Conservation (phyloP, 371 early-diverging fungal genomes). For the Mortierella sp. region DNA sequence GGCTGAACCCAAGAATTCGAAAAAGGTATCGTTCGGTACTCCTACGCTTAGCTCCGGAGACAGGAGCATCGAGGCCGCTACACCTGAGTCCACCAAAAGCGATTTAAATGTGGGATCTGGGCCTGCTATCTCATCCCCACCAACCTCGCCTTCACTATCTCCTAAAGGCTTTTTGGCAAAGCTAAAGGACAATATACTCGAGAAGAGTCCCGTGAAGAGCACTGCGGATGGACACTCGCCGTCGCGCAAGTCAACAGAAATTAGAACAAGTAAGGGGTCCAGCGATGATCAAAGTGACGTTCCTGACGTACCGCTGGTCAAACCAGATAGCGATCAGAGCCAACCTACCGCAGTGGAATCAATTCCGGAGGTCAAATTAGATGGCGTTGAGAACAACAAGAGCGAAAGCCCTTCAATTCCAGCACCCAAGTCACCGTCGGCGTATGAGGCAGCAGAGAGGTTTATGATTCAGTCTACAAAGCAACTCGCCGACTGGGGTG, state of each 20-base stretch:
- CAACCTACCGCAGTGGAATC: neutral
- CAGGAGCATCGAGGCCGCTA: constrained; percentile 1
- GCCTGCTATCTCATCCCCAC: neutral
- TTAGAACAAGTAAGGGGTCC: neutral
- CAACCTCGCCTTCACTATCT: constrained; percentile 16
- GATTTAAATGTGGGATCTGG: neutral
- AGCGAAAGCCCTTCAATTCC: neutral
- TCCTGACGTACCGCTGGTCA: neutral
- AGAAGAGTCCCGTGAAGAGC: constrained; percentile 10
- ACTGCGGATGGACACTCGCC: neutral
- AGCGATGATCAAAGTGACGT: neutral
- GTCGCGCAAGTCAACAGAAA: neutral
- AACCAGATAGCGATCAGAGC: neutral
- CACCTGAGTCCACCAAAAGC: neutral
- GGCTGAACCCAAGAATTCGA: constrained; percentile 2
- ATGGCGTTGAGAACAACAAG: neutral
- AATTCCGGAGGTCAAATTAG: neutral
- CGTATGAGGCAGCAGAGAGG: constrained; percentile 30
- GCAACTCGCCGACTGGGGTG: constrained; percentile 25
- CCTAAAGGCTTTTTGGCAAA: constrained; percentile 43
- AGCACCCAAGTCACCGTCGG: constrained; percentile 21
- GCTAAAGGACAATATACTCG: constrained; percentile 27
- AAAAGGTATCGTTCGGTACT: constrained; percentile 34
- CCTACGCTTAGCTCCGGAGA: constrained; percentile 2
- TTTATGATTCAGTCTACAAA: constrained; percentile 28